phyloP scores from a whole-genome alignment of 257 asterid species.

The Solanum chmielewskii region DNA sequence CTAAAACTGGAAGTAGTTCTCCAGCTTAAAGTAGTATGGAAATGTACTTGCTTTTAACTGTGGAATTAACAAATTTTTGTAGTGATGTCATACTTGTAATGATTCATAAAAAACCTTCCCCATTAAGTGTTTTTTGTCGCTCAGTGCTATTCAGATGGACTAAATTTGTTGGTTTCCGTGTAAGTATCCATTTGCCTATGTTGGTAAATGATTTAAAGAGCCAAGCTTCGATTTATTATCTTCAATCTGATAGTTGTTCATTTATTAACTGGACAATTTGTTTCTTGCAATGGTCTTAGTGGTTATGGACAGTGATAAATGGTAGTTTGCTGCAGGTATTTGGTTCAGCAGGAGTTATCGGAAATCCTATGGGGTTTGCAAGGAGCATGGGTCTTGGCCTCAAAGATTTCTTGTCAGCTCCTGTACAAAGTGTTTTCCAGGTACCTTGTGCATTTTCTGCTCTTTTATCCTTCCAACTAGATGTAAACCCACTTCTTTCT shows the following conservation, averaged over 20 bases:
- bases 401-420: slow-evolving; percentile 87
- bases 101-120: neutral
- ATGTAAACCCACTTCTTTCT: slow-evolving; percentile 11
- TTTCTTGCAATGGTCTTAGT: neutral
- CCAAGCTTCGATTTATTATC: neutral
- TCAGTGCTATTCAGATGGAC: neutral
- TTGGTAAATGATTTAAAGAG: neutral
- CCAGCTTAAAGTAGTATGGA: neutral
- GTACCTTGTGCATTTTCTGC: slow-evolving; percentile 19
- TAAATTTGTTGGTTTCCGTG: neutral
- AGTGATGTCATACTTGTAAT: neutral
- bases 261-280: neutral
- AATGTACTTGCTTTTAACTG: neutral
- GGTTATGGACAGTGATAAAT: neutral
- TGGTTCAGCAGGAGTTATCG: slow-evolving; percentile 97
- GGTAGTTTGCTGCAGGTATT: slow-evolving; percentile 45
- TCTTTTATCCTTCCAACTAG: neutral
- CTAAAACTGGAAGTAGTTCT: neutral
- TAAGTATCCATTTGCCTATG: neutral
- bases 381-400: slow-evolving; percentile 91
- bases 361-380: slow-evolving; percentile 93
- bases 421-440: slow-evolving; percentile 73
- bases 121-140: neutral
- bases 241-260: neutral
- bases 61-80: neutral